A percentile compares a stretch with the other conserved stretches of the same genome.
Conservation (phyloP, 1,139 yeast species). For the Pichia sp. region DNA sequence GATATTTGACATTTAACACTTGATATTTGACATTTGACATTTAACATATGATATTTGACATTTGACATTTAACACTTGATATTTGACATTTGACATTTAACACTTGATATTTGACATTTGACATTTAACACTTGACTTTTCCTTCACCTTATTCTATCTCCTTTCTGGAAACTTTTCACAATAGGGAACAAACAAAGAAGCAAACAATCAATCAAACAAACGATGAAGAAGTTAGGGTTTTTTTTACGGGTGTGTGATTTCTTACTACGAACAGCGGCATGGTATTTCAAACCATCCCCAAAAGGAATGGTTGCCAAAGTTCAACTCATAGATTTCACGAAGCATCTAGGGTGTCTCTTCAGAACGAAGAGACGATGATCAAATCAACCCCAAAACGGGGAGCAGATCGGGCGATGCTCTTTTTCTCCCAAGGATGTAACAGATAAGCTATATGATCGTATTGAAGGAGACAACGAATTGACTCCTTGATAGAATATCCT, state of each 20-base stretch:
- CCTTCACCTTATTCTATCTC: not conserved
- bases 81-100: too few species aligned
- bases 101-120: too few species aligned
- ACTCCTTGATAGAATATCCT: conserved; percentile 36
- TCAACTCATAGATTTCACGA: conserved; percentile 14
- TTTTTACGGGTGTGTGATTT: conserved; percentile 74
- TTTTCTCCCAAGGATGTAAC: conserved; percentile 95
- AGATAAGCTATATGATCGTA: conserved; percentile 45
- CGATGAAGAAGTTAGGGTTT: too few species aligned
- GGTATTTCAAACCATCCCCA: conserved; percentile 38
- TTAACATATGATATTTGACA: too few species aligned
- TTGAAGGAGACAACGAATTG: conserved; percentile 7
- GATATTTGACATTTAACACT: too few species aligned
- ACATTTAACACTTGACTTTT: too few species aligned
- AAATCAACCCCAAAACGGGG: conserved; percentile 31
- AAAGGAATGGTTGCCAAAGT: conserved; percentile 6
- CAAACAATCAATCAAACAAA: too few species aligned
- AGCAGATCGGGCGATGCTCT: conserved; percentile 46
- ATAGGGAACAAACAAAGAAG: not conserved
- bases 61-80: too few species aligned
- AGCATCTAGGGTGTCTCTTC: conserved; percentile 19
- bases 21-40: too few species aligned
- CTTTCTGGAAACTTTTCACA: not conserved
- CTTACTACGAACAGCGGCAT: conserved; percentile 56
- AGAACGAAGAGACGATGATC: conserved; percentile 23